phyloP scores from a whole-genome alignment of 331 rosid species.

The Saraca asoca region DNA sequence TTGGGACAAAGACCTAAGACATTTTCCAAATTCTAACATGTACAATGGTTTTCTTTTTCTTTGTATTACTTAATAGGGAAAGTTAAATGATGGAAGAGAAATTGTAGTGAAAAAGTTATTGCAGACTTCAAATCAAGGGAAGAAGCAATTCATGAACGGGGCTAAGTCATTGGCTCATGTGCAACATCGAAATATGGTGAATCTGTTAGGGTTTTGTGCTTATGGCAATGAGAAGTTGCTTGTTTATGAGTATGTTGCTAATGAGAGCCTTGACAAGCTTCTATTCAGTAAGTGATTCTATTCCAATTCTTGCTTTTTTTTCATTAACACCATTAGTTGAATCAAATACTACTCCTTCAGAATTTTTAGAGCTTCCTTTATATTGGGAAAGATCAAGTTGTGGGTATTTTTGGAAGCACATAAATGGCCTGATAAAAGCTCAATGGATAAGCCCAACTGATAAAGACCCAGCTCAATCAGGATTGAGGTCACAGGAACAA shows the following conservation, averaged over 20 bases:
- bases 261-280: conserved; percentile 94
- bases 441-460: too few relatives aligned
- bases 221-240: conserved; percentile 77
- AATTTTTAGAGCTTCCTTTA: background rate
- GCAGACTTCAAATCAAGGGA: conserved; percentile 81
- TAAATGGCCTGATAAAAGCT: too few relatives aligned
- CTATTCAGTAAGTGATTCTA: conserved; percentile 74
- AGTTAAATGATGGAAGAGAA: conserved; percentile 78
- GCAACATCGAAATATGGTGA: conserved; percentile 92
- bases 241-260: conserved; percentile 78
- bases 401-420: too few relatives aligned
- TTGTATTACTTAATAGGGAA: conserved; percentile 56
- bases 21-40: conserved; percentile 7
- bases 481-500: too few relatives aligned
- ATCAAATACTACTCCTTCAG: conserved; percentile 2
- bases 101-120: conserved; percentile 90
- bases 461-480: too few relatives aligned
- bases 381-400: too few relatives aligned
- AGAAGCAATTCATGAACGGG: conserved; percentile 80
- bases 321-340: conserved; percentile 21
- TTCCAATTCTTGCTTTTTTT: conserved; percentile 1
- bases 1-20: background rate
- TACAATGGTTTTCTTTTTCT: background rate
- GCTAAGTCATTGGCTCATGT: conserved; percentile 87
- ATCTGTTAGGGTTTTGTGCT: conserved; percentile 77